These are phyloP conservation scores for Pyronema domesticum DNA, from an alignment of 495 filamentous ascomycete species.

Conservation along the genomic window DNA sequence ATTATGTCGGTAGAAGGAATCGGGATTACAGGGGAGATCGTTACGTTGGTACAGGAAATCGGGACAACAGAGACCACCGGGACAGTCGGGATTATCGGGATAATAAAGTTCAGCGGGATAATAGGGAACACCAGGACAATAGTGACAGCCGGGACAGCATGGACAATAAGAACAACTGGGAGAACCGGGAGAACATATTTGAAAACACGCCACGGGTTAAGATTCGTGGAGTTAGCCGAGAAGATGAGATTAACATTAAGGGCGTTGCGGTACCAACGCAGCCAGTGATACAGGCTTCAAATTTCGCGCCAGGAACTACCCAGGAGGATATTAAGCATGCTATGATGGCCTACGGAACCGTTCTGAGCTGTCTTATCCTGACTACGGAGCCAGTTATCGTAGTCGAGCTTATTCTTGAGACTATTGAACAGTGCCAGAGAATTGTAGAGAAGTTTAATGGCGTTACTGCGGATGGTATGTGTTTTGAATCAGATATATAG, in stretches of 20 bases:
- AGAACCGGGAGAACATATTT: no score
- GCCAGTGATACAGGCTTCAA: conserved; percentile 57
- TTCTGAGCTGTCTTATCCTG: conserved; percentile 53
- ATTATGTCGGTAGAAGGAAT: background rate
- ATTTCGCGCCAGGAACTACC: conserved; percentile 85
- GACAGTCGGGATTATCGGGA: background rate
- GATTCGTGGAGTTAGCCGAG: conserved; percentile 17
- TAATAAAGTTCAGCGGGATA: background rate
- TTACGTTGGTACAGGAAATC: background rate
- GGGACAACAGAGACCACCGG: conserved; percentile 1
- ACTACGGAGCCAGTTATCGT: conserved; percentile 58
- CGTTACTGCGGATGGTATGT: conserved; percentile 66
- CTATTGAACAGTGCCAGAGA: conserved; percentile 57
- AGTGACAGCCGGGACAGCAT: conserved; percentile 4
- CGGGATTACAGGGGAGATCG: background rate
- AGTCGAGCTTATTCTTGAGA: conserved; percentile 67
- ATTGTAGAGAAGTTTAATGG: conserved; percentile 74
- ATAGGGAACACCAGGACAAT: conserved; percentile 11
- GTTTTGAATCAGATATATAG: background rate
- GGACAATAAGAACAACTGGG: no score
- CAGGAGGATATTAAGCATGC: conserved; percentile 86
- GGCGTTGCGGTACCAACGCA: conserved; percentile 55
- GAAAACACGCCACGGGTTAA: no score
- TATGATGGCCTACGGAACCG: conserved; percentile 50
- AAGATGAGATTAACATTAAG: conserved; percentile 51